Evolutionary conservation across 1,139 yeast species (phyloP), one percentile per base, ranked within the genome.

Genomic region (Suhomyces terraborum): DNA sequence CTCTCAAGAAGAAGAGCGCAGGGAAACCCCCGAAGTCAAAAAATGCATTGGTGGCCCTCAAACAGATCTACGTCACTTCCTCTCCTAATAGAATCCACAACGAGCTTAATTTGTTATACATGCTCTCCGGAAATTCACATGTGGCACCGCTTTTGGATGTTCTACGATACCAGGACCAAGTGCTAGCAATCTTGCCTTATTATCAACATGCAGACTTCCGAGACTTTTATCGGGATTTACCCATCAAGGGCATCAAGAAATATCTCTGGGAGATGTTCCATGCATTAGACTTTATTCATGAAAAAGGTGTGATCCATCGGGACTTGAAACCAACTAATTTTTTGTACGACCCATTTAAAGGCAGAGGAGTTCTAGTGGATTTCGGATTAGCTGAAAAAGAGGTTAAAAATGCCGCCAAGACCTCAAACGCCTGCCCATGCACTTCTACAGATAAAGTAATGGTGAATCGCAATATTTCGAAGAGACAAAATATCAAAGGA

Each of bases 91-190:
- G 99, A 60, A 91, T 93, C 37, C 81, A 80, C 53, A 89, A 89
- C 61, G 99, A 93, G 62, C 73, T 93, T 51, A 84, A 84, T 50
- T 68, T 93, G 39, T 72, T 93, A 27, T 83, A 84, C 57, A 76
- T 76, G 45, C 66, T 91, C 36, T 67, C 75, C 8, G 89, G 91
- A 1, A 82, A 84, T 47, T 72, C 79, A 1, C 80, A 84, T 47
- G 89, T 93, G 34, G 95, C 96, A 1, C 96, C 97, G 1, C 66
- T 93, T 40, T 74, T 93, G 37, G 96, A 95, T 52, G 96, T 95
- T 1, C 62, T 88, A 42, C 73, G 99, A 45, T 76, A 77, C 53
- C 87, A 86, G 55, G 99, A 93, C 61, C 98, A 93, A 65, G 95
- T 93, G 13, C 72, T 93, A 40, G 96, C 96, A 2, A 91, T 93